These are phyloP conservation scores for Ceratocystis albifundus DNA, from an alignment of 2,329 filamentous ascomycete genomes.

Conservation along the genomic window DNA sequence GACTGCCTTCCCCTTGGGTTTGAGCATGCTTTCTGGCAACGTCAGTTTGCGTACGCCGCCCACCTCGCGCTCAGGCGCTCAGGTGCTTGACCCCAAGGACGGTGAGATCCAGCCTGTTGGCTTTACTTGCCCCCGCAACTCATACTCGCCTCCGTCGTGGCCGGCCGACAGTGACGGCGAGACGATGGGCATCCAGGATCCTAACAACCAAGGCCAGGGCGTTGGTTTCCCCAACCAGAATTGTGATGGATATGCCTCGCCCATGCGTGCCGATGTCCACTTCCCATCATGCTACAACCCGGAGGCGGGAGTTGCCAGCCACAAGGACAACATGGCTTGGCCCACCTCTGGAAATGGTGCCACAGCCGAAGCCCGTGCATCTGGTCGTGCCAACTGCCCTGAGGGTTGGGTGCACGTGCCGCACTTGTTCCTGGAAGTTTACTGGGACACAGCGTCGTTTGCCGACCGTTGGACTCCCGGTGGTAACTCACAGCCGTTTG, in stretches of 20 bases:
- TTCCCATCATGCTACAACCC: constrained; percentile 68
- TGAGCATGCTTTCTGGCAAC: constrained; percentile 61
- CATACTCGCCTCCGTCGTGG: constrained; percentile 41
- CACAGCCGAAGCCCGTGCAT: constrained; percentile 28
- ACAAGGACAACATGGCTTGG: constrained; percentile 54
- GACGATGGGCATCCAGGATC: constrained; percentile 44
- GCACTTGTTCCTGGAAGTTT: constrained; percentile 48
- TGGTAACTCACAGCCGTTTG: constrained; percentile 47
- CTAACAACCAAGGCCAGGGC: constrained; percentile 44
- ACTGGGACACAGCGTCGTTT: constrained; percentile 48
- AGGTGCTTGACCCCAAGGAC: constrained; percentile 41
- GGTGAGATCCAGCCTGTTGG: constrained; percentile 44
- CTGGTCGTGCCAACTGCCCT: constrained; percentile 44
- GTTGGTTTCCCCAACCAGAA: constrained; percentile 58
- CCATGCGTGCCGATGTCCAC: constrained; percentile 54
- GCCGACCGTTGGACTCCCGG: constrained; percentile 42
- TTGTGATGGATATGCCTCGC: constrained; percentile 52
- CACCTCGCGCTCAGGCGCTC: constrained; percentile 36
- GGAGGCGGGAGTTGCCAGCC: constrained; percentile 45
- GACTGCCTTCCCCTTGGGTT: constrained; percentile 55
- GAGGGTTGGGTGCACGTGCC: constrained; percentile 44
- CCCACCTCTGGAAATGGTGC: constrained; percentile 37
- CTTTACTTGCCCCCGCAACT: constrained; percentile 49
- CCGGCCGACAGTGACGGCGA: constrained; percentile 44
- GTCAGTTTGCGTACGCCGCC: constrained; percentile 46